Evolutionary conservation across 768 basidiomycete species (phyloP).

Genomic region (Kwoniella newhampshirensis): DNA sequence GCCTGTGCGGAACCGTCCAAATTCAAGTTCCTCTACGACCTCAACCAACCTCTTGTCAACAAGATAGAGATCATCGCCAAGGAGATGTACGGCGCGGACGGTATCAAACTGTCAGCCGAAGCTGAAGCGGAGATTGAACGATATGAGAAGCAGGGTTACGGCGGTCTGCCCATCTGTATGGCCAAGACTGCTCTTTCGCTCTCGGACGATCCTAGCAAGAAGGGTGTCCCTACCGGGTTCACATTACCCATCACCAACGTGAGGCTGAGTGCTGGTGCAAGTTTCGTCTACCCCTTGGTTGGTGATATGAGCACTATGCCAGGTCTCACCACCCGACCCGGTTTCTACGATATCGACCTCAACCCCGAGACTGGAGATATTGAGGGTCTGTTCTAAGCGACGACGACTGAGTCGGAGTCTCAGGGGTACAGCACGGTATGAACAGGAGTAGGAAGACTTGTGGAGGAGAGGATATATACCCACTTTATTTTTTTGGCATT

Average conservation of each 20-base stretch:
- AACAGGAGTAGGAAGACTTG: too few relatives aligned
- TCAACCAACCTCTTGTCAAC: conserved; percentile 74
- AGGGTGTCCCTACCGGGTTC: conserved; percentile 89
- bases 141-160: conserved; percentile 80
- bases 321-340: conserved; percentile 86
- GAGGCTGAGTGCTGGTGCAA: conserved; percentile 84
- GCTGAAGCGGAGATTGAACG: conserved; percentile 83
- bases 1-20: conserved; percentile 71
- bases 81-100: conserved; percentile 92
- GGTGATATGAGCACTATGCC: conserved; percentile 97
- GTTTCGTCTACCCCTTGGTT: conserved; percentile 86
- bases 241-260: conserved; percentile 87
- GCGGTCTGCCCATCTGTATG: conserved; percentile 73
- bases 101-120: conserved; percentile 78
- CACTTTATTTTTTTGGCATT: not conserved
- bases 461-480: conserved; percentile 4
- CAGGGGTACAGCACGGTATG: too few relatives aligned
- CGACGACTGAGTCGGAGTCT: not conserved
- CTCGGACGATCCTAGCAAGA: conserved; percentile 87
- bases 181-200: conserved; percentile 98
- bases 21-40: conserved; percentile 92
- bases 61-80: conserved; percentile 85
- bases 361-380: conserved; percentile 69
- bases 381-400: conserved; percentile 73
- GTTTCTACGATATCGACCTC: conserved; percentile 56